A percentile compares a stretch with the other conserved stretches of the same genome.
Evolutionary conservation across 2,329 filamentous ascomycete genomes (phyloP).

Genomic region (Neofusicoccum ribis): DNA sequence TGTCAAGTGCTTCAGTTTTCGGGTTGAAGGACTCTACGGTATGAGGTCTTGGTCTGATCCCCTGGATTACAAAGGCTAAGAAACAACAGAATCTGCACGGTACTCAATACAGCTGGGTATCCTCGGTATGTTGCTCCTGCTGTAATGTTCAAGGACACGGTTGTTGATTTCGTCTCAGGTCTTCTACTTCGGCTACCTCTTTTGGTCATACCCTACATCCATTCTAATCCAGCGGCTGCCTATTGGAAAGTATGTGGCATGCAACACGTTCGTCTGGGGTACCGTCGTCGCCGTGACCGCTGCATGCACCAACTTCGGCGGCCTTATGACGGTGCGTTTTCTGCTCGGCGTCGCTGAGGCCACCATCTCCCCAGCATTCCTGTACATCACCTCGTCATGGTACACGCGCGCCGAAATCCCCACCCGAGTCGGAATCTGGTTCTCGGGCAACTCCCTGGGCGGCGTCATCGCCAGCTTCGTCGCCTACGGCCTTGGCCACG

Average conservation of each 20-base stretch:
- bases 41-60: not conserved
- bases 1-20: constrained; percentile 55
- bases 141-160: no score
- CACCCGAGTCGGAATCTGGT: constrained; percentile 48
- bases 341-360: constrained; percentile 33
- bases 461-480: constrained; percentile 42
- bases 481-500: constrained; percentile 18
- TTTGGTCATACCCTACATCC: constrained; percentile 53
- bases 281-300: constrained; percentile 41
- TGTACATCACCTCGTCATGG: constrained; percentile 32
- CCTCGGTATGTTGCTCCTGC: constrained; percentile 39
- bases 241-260: constrained; percentile 49
- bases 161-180: constrained; percentile 25
- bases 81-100: constrained; percentile 38
- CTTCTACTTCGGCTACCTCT: constrained; percentile 53
- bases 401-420: constrained; percentile 38
- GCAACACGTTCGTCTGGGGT: constrained; percentile 55
- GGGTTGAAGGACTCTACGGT: constrained; percentile 49
- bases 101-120: constrained; percentile 41
- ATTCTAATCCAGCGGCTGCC: constrained; percentile 51
- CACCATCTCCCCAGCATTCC: constrained; percentile 26
- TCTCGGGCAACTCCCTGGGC: constrained; percentile 51
- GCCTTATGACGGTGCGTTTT: constrained; percentile 29
- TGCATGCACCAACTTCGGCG: constrained; percentile 28
- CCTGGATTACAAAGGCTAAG: not conserved